Conservation (phyloP, 1,284 basidiomycete genomes). For the Ceratobasidium sp. region DNA sequence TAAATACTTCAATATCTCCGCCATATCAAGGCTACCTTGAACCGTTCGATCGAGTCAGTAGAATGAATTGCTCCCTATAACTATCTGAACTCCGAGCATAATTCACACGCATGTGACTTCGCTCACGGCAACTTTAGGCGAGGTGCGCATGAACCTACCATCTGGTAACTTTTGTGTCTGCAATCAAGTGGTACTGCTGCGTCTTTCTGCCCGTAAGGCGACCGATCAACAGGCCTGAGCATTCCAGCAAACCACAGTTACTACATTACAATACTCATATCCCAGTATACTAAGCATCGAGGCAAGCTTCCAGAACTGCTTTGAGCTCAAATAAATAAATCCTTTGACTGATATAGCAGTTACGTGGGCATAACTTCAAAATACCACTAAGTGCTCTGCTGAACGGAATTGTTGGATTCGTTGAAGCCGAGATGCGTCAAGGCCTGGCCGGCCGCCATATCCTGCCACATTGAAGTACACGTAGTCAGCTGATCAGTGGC, state of each 20-base stretch:
- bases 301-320: not conserved
- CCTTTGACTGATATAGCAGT: no score
- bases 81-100: not conserved
- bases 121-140: not conserved
- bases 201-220: not conserved
- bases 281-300: not conserved
- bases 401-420: not conserved
- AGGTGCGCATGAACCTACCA: not conserved
- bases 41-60: not conserved
- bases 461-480: not conserved
- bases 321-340: not conserved
- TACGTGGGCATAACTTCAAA: not conserved
- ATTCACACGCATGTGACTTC: not conserved
- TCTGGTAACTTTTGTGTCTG: not conserved
- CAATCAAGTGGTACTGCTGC: not conserved
- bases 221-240: not conserved
- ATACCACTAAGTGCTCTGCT: not conserved
- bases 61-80: not conserved
- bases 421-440: not conserved
- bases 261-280: not conserved
- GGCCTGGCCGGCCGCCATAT: constrained; percentile 18
- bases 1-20: no score
- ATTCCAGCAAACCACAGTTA: not conserved
- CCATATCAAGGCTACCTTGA: not conserved
- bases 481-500: not conserved